Evolutionary conservation across 139 green algal genomes (phyloP).

Genomic region (Gonium pectorale): DNA sequence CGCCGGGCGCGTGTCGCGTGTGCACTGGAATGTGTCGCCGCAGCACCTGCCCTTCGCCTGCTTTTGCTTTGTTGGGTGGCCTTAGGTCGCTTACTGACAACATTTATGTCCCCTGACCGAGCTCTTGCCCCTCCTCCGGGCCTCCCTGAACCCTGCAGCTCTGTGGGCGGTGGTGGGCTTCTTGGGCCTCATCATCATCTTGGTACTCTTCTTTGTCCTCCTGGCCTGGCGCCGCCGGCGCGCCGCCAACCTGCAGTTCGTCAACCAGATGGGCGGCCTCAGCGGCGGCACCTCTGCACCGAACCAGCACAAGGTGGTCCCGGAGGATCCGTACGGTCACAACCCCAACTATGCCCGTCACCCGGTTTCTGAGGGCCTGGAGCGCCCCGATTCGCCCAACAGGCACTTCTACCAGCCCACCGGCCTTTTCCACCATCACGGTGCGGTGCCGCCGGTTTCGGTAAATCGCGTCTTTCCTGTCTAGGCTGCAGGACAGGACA

Average conservation of each 20-base stretch:
- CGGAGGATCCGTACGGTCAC: neutral
- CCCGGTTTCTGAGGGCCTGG: constrained; percentile 9
- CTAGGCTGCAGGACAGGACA: too few relatives aligned
- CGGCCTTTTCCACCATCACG: neutral
- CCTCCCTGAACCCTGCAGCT: neutral
- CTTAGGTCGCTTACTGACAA: too few relatives aligned
- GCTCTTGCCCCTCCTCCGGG: neutral
- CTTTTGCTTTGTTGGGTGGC: too few relatives aligned
- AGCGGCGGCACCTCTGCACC: too few relatives aligned
- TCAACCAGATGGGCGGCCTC: too few relatives aligned
- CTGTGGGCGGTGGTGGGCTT: neutral
- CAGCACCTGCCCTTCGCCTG: too few relatives aligned
- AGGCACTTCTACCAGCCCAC: neutral
- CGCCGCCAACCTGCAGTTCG: neutral
- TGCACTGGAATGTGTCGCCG: too few relatives aligned
- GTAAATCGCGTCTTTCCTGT: too few relatives aligned
- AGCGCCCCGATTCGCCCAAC: constrained; percentile 2
- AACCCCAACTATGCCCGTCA: neutral
- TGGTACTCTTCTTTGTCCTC: neutral
- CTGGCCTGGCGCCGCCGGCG: constrained; percentile 8
- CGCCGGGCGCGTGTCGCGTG: too few relatives aligned
- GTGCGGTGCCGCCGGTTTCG: neutral
- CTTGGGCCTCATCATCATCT: neutral
- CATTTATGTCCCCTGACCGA: too few relatives aligned
- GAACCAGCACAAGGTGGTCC: neutral